Base-by-base conservation (phyloP, 2,329 filamentous ascomycete genomes). In the Nemania sp. region DNA sequence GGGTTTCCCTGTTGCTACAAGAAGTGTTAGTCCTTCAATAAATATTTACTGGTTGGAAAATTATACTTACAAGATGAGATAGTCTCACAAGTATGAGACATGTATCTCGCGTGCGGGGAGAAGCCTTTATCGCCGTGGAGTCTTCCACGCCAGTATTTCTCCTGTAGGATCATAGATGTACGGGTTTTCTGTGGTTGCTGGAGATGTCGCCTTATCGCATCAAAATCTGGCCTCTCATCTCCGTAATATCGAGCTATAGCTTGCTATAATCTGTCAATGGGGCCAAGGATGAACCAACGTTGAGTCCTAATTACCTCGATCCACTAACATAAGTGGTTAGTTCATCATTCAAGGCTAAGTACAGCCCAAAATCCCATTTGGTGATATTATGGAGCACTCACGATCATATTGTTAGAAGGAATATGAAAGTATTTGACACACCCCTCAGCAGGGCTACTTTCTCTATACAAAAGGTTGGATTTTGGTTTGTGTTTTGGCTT, bases 141-240 rank as follows among this genome's bases (percentile, higher is more conserved):
- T 33, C 73, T 72, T 1, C 71, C 69, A 2, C 63, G 61, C 73
- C 73, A 76, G 33, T 64, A 68, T 8, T 63, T 54, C 1, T 68
- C 64, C 4, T 63, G 59, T 2, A 73, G 56, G 0, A 73, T 40
- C 60, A 66, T 66, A 6, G 64, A 45, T 2, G 62, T 54, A 7
- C 48, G 26, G 2, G 61, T 63, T 12, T 51, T 56, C 3, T 53
- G 23, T 19, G 52, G 2, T 11, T 24, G 44, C 2, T n/a, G 8
- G 1, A 60, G 8, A 14, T 60, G 55, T 1, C 57, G 46, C 4
- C 50, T 47, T 2, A 17, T 51, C 0, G 26, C 45, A 11, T 45
- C 43, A 19, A 54, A 59, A 6, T 61, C 34, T 0, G 61, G 61
- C 1, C 8, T 41, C 2, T 49, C 17, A 23, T 70, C 63, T 1